Evolutionary conservation across 208 protist species (phyloP).

Genomic region (Crithidia brevicula): DNA sequence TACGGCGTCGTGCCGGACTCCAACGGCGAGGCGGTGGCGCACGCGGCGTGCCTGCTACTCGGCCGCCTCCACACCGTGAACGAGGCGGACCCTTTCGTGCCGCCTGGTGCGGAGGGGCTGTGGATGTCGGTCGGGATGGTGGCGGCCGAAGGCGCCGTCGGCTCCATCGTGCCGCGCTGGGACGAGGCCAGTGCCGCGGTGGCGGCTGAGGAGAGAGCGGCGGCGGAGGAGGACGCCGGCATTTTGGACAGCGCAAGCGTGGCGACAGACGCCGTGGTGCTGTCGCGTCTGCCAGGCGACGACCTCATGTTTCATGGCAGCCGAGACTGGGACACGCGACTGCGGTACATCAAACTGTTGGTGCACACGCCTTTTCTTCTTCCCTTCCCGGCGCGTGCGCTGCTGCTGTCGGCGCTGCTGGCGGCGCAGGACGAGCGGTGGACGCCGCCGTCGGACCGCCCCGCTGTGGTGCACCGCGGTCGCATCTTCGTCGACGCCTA

Average conservation of each 20-base stretch:
- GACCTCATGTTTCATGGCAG: conserved; percentile 51
- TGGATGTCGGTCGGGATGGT: conserved; percentile 58
- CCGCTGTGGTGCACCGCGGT: conserved; percentile 58
- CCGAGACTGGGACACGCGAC: conserved; percentile 41
- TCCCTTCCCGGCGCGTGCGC: conserved; percentile 71
- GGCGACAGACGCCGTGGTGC: neutral
- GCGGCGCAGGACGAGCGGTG: conserved; percentile 31
- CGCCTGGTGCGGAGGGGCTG: conserved; percentile 32
- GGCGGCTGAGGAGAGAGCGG: conserved; percentile 27
- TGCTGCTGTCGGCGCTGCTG: conserved; percentile 66
- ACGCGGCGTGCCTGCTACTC: conserved; percentile 65
- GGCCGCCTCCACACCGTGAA: conserved; percentile 71
- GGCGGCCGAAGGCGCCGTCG: conserved; percentile 23
- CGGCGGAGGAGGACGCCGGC: conserved; percentile 14
- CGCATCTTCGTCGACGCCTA: conserved; percentile 86
- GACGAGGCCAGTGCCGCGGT: conserved; percentile 24
- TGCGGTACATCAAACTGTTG: conserved; percentile 71
- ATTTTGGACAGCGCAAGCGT: neutral
- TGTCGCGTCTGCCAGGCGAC: conserved; percentile 36
- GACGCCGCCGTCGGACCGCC: conserved; percentile 19
- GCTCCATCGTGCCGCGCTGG: conserved; percentile 34
- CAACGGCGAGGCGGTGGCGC: conserved; percentile 76
- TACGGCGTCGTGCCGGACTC: conserved; percentile 69
- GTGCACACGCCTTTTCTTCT: conserved; percentile 74
- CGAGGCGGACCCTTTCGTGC: conserved; percentile 63